These are phyloP conservation scores for Calvatia gigantea DNA, from an alignment of 768 basidiomycete species.

Conservation along the genomic window DNA sequence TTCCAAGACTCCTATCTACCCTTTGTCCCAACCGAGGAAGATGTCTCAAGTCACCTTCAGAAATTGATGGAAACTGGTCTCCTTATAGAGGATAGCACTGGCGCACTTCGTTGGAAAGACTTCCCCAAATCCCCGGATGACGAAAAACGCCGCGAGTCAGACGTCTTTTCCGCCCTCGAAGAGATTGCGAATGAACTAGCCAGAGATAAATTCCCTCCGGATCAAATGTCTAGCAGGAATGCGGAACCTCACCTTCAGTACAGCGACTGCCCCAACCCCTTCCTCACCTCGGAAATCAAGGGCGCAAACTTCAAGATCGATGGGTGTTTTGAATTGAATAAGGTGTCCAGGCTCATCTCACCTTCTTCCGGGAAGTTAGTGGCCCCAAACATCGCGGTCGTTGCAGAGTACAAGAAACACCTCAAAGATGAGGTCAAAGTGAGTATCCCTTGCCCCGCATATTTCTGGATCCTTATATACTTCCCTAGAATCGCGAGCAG, in stretches of 20 bases:
- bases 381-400: background rate
- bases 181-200: no score
- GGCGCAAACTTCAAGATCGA: background rate
- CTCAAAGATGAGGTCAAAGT: background rate
- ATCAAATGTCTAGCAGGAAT: no score
- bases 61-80: no score
- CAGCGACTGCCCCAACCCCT: background rate
- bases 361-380: background rate
- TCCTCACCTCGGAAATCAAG: background rate
- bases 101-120: no score
- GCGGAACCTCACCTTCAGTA: background rate
- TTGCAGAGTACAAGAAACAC: background rate
- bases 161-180: no score
- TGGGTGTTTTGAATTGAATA: background rate
- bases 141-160: no score
- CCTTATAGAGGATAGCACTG: no score
- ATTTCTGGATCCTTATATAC: background rate
- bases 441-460: background rate
- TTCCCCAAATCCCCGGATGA: no score
- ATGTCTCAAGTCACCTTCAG: no score
- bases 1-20: background rate
- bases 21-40: background rate
- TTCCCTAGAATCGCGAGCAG: conserved; percentile 8
- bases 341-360: background rate
- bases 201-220: no score